Conservation (phyloP, 345 rosid genomes). For the Stellera chamaejasme region DNA sequence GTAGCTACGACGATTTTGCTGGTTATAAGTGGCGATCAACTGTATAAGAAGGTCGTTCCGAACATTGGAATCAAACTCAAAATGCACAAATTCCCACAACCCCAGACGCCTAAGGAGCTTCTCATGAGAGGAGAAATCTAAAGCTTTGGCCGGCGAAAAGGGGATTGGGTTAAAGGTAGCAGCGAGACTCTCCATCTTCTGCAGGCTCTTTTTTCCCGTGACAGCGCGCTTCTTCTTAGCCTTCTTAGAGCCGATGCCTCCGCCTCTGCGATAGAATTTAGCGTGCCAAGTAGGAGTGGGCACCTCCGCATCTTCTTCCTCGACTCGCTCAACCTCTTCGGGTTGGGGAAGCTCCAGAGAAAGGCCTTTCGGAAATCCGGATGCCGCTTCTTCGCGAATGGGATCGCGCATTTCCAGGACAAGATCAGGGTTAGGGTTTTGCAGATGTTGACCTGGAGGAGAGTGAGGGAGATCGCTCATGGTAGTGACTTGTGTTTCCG, state of each 20-base stretch:
- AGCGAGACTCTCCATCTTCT: slow-evolving; percentile 43
- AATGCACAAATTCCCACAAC: slow-evolving; percentile 74
- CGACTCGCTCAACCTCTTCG: slow-evolving; percentile 10
- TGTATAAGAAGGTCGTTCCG: slow-evolving; percentile 50
- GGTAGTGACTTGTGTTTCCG: neutral
- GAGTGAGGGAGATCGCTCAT: neutral
- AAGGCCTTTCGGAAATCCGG: slow-evolving; percentile 6
- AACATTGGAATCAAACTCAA: slow-evolving; percentile 46
- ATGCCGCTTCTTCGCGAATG: neutral
- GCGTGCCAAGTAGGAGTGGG: slow-evolving; percentile 7
- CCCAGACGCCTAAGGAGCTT: slow-evolving; percentile 51
- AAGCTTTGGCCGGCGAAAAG: slow-evolving; percentile 44
- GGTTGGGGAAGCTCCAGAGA: slow-evolving; percentile 14
- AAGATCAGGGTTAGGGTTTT: neutral
- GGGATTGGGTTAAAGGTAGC: slow-evolving; percentile 49
- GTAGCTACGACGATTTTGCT: slow-evolving; percentile 35
- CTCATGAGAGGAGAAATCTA: slow-evolving; percentile 57
- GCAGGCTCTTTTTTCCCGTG: slow-evolving; percentile 27
- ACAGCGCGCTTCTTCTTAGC: slow-evolving; percentile 23
- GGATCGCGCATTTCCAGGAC: neutral
- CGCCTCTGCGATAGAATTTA: slow-evolving; percentile 28
- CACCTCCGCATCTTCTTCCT: slow-evolving; percentile 17
- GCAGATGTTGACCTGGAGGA: neutral
- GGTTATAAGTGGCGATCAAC: slow-evolving; percentile 47
- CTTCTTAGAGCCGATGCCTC: slow-evolving; percentile 37